phyloP scores from a whole-genome alignment of 2,329 filamentous ascomycete genomes.

The Penicillium sp. region DNA sequence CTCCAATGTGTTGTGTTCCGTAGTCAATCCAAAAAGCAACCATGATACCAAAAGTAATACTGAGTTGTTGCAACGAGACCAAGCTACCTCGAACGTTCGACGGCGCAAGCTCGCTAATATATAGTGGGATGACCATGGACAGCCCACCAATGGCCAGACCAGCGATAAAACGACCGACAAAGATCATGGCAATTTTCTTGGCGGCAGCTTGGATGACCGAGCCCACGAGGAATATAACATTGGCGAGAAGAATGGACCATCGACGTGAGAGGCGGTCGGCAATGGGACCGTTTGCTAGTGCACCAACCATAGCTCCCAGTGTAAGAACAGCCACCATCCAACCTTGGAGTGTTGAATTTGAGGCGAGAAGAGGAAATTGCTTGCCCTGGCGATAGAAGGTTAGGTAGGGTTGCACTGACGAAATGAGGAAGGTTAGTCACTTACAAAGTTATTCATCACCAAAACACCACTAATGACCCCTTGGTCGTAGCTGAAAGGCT shows the following conservation, averaged over 20 bases:
- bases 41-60: conserved; percentile 50
- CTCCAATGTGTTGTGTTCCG: conserved; percentile 46
- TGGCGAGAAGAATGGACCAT: conserved; percentile 53
- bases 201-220: conserved; percentile 53
- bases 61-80: conserved; percentile 46
- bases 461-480: conserved; percentile 5
- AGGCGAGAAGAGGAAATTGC: conserved; percentile 1
- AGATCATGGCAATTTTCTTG: conserved; percentile 51
- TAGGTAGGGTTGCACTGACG: no score
- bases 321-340: conserved; percentile 5
- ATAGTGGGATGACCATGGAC: conserved; percentile 39
- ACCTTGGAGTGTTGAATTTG: conserved; percentile 2
- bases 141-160: conserved; percentile 40
- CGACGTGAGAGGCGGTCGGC: conserved; percentile 55
- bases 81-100: conserved; percentile 34
- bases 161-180: conserved; percentile 44
- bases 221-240: conserved; percentile 53
- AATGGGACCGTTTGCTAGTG: conserved; percentile 49
- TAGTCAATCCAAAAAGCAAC: conserved; percentile 59
- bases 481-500: neutral
- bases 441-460: conserved; percentile 5
- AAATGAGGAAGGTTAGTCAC: neutral
- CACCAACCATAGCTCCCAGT: conserved; percentile 49
- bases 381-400: neutral
- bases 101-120: conserved; percentile 36